phyloP scores from a whole-genome alignment of 495 filamentous ascomycete species.

The Penicillium pulvis region DNA sequence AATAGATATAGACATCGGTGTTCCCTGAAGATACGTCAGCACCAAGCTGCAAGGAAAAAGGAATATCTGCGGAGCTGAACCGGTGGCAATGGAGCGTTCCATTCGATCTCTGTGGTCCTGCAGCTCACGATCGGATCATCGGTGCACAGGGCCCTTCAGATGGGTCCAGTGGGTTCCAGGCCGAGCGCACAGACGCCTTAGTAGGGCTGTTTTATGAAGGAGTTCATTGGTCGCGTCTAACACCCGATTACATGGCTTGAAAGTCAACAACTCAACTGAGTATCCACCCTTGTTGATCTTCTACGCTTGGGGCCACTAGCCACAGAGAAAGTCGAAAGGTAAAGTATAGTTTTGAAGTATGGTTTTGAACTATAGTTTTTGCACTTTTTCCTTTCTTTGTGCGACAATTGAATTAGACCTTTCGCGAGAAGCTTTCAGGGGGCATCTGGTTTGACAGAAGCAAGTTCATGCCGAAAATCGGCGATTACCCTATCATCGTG shows the following conservation, averaged over 20 bases:
- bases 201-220: constrained; percentile 15
- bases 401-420: neutral
- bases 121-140: constrained; percentile 22
- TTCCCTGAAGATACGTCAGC: neutral
- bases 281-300: constrained; percentile 10
- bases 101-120: constrained; percentile 14
- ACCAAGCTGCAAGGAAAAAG: constrained; percentile 31
- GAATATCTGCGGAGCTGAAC: constrained; percentile 18
- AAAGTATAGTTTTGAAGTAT: no score
- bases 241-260: constrained; percentile 7
- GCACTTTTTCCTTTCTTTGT: neutral
- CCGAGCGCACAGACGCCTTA: constrained; percentile 17
- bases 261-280: constrained; percentile 13
- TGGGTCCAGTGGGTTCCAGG: constrained; percentile 14
- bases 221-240: constrained; percentile 8
- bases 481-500: neutral
- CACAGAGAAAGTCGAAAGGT: neutral
- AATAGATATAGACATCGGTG: constrained; percentile 2
- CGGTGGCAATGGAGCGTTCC: constrained; percentile 28
- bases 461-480: neutral
- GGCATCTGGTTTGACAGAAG: neutral
- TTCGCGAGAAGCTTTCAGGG: constrained; percentile 1
- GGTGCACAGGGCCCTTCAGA: constrained; percentile 4
- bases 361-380: no score
- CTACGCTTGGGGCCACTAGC: constrained; percentile 4